These are phyloP conservation scores for Jackrogersella minutella DNA, from an alignment of 495 filamentous ascomycete species.

Conservation along the genomic window DNA sequence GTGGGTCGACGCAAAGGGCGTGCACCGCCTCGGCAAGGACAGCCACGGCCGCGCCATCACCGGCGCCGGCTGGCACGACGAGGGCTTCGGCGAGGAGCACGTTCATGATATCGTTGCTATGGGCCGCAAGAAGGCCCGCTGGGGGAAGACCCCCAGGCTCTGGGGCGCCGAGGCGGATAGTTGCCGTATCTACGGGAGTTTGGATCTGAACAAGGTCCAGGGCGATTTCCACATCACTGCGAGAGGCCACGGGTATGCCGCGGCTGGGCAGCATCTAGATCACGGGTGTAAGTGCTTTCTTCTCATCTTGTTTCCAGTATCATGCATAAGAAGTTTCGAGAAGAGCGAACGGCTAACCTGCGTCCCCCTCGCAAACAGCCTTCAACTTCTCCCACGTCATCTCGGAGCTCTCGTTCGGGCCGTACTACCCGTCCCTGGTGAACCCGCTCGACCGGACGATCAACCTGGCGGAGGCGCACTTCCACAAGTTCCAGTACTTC, in stretches of 20 bases:
- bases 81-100: conserved; percentile 72
- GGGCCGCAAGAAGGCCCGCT: conserved; percentile 63
- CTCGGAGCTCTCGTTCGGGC: conserved; percentile 94
- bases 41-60: conserved; percentile 56
- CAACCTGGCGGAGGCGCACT: conserved; percentile 74
- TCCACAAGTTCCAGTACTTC: conserved; percentile 99
- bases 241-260: conserved; percentile 89
- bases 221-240: conserved; percentile 99
- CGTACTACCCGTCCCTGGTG: conserved; percentile 88
- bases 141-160: conserved; percentile 76
- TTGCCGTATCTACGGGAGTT: conserved; percentile 88
- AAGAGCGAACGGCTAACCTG: conserved; percentile 1
- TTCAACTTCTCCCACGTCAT: conserved; percentile 99
- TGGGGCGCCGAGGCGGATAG: conserved; percentile 63
- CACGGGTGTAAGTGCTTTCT: conserved; percentile 69
- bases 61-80: conserved; percentile 65
- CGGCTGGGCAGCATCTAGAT: conserved; percentile 81
- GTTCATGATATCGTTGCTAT: conserved; percentile 75
- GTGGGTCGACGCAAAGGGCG: conserved; percentile 77
- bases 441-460: conserved; percentile 95
- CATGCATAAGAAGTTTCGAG: background rate
- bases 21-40: conserved; percentile 70
- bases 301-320: background rate
- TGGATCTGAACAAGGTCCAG: conserved; percentile 95
- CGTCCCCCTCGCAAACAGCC: conserved; percentile 50